phyloP scores from a whole-genome alignment of 805 yeast genomes.

The Monosporozyma unispora region DNA sequence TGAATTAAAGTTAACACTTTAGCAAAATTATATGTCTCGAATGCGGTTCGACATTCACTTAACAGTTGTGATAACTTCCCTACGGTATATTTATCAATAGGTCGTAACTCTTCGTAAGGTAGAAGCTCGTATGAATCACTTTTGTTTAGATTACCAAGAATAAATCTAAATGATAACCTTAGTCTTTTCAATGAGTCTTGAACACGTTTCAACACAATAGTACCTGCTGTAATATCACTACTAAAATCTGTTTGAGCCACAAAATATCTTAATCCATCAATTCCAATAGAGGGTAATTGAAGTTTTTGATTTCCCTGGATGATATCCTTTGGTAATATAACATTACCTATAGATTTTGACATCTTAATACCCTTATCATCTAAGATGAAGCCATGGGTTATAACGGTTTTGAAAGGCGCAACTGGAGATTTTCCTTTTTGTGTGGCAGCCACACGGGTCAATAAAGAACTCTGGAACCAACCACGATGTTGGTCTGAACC shows the following conservation, averaged over 20 bases:
- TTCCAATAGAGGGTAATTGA: constrained; percentile 59
- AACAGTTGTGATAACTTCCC: constrained; percentile 44
- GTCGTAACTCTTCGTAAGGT: constrained; percentile 32
- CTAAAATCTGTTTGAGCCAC: constrained; percentile 84
- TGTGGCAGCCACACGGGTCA: constrained; percentile 56
- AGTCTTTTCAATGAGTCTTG: constrained; percentile 75
- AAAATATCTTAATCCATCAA: constrained; percentile 87
- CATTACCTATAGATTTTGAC: constrained; percentile 91
- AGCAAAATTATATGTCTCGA: constrained; percentile 54
- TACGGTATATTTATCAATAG: constrained; percentile 56
- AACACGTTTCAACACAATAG: constrained; percentile 62
- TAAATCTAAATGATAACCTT: constrained; percentile 68
- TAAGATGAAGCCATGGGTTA: constrained; percentile 90
- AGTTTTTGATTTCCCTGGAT: constrained; percentile 49
- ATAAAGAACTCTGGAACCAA: constrained; percentile 92
- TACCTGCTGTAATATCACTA: constrained; percentile 67
- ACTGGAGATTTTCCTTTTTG: not conserved
- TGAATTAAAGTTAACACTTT: constrained; percentile 59
- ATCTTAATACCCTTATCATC: constrained; percentile 82
- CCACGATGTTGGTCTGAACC: constrained; percentile 99
- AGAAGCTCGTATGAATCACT: constrained; percentile 32
- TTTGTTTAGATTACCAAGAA: constrained; percentile 66
- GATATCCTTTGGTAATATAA: constrained; percentile 57
- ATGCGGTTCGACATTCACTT: constrained; percentile 35
- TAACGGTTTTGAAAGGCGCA: constrained; percentile 65